Base-by-base conservation (phyloP, 768 basidiomycete genomes). In the Suillus fuscotomentosus region DNA sequence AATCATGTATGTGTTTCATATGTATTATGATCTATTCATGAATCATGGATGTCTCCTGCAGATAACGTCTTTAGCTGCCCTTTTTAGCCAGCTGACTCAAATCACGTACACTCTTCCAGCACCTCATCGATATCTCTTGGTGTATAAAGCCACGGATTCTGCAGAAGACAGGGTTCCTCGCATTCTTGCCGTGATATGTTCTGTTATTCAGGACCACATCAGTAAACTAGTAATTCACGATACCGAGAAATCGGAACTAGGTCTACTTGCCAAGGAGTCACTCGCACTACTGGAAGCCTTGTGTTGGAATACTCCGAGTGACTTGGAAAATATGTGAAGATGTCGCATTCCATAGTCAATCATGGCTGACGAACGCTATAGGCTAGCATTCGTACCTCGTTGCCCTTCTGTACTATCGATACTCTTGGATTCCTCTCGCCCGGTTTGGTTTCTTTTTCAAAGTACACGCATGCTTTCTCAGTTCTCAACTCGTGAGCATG, bases 201-300 rank as follows among this genome's bases (percentile, higher is more conserved):
- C 73, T 27, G 74, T 84, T 38, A 77, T 89, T 60, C 70, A 74
- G 34, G 68, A 77, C 27, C 76, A 83, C 48, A 68, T 76, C 43
- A 74, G 84, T 20, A 66, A 68, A 11, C 78, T 81, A 22, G 69
- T 75, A 31, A 75, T 72, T 20, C 64, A 66, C 31, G 73, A 67
- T 31, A 66, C 73, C 15, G 69, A 71, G 3, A 74, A 66, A 31
- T 64, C 67, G 0, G 71, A 67, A 3, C 67, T 76, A 45, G 60
- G 65, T 55, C 62, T 65, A 22, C 75, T 89, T 5, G 82, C 78
- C 31, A 71, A 67, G 45, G 81, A 83, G 67, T 75, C 76, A 0
- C 62, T 87, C 2, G 75, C 76, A 8, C 75, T 91, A 15, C 73
- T 90, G 15, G 87, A 90, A 70, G 77, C 80, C 0, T 66, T 91